phyloP scores from a whole-genome alignment of 805 yeast species.

The Metschnikowia proteae region DNA sequence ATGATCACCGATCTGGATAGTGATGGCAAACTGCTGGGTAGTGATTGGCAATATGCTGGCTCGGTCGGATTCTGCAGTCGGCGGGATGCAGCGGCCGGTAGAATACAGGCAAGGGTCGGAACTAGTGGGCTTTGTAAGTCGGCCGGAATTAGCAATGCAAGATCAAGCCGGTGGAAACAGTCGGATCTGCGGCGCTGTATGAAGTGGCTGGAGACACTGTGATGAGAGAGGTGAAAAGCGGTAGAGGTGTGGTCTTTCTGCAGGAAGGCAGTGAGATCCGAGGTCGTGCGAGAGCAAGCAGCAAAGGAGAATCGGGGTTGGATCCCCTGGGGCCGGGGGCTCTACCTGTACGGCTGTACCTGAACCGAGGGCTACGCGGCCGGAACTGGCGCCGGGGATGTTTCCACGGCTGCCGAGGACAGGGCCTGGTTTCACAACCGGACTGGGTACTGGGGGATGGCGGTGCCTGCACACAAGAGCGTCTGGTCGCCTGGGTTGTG shows the following conservation, averaged over 20 bases:
- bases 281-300: not conserved
- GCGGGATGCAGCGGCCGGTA: not conserved
- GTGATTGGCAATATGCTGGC: too few species aligned
- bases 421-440: not conserved
- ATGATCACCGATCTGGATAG: too few species aligned
- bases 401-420: not conserved
- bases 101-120: not conserved
- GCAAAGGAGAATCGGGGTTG: not conserved
- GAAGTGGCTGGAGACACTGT: not conserved
- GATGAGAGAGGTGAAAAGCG: constrained; percentile 1
- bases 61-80: too few species aligned
- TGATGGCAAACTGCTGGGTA: too few species aligned
- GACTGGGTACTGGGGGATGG: not conserved
- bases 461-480: not conserved
- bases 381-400: not conserved
- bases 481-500: not conserved
- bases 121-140: too few species aligned
- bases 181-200: too few species aligned
- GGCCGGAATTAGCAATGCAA: not conserved
- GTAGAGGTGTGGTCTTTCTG: not conserved
- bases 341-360: not conserved
- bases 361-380: not conserved
- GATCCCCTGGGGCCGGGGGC: not conserved
- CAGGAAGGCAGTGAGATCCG: not conserved
- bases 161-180: not conserved